Evolutionary conservation across 2,329 filamentous ascomycete genomes (phyloP), one percentile per base, ranked within the genome.

Genomic region (Scedosporium apiospermum): DNA sequence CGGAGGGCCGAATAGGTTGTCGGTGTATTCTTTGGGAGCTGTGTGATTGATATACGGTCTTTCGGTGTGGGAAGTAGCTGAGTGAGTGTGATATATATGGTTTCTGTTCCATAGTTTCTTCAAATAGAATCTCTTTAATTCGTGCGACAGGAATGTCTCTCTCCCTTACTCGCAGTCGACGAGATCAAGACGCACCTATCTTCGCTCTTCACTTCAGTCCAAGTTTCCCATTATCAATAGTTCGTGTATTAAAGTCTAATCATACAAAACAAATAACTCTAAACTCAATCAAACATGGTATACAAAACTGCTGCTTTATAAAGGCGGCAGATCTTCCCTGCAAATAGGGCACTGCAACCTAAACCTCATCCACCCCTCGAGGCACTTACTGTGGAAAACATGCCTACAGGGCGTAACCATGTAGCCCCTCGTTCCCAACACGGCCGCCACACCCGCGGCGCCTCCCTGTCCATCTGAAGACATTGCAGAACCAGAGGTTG

Each of bases 391-490:
- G 72, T 99, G 95, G 73, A 99, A 99, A 58, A 98, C 92, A 76
- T 99, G 95, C 62, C 93, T 81, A 74, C 95, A 99, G 58, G 95
- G 95, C 63, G 95, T 99, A 23, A 98, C 91, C 95, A 99, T 99
- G 76, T 98, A 98, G 68, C 84, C 81, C 59, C 93, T 84, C 65
- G 93, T 81, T 38, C 90, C 89, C 67, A 98, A 80, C 62, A 96
- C 84, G 34, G 87, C 87, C 0, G 85, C 78, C 63, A 87, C 82
- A 38, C 84, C 82, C 0, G 74, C 73, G 9, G 82, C 81, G 53
- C 81, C 79, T 49, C 80, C 79, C 14, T 27, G 42, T 6, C 23
- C 44, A 4, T 30, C 30, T 14, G 53, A 14, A 49, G n/a, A 10
- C n/a, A 49, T 49, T 49, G 44, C 51, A 14, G 44, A 49, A 55